A percentile compares a stretch with the other conserved stretches of the same genome.
phyloP scores from a whole-genome alignment of 257 asterid genomes.

The Vinca minor region DNA sequence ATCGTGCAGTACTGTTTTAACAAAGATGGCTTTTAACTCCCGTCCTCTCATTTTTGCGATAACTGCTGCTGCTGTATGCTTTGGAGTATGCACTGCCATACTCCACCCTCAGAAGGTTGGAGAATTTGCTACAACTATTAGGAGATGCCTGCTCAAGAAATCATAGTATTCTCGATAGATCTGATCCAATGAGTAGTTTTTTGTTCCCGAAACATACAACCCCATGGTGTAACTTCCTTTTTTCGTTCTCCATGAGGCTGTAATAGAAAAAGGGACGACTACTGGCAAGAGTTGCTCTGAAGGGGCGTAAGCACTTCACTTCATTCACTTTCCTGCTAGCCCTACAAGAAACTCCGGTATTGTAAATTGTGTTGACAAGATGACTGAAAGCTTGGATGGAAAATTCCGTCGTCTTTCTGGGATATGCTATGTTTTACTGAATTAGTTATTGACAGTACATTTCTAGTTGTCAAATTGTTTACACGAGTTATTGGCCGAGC shows the following conservation, averaged over 20 bases:
- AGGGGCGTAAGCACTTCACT: no score
- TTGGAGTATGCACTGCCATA: conserved; percentile 54
- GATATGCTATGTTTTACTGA: not conserved
- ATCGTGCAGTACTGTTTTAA: conserved; percentile 28
- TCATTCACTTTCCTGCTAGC: no score
- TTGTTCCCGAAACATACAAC: no score
- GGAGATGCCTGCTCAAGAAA: conserved; percentile 47
- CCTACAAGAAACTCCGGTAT: no score
- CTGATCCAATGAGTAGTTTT: not conserved
- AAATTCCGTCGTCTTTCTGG: not conserved
- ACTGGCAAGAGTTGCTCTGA: no score
- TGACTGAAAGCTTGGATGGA: not conserved
- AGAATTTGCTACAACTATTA: conserved; percentile 48
- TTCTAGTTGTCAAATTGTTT: no score
- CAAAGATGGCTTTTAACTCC: conserved; percentile 27
- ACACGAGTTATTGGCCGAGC: no score
- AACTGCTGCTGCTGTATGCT: conserved; percentile 50
- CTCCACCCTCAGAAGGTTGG: conserved; percentile 59
- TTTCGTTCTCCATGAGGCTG: no score
- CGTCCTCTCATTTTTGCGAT: conserved; percentile 38
- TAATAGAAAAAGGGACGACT: no score
- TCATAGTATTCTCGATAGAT: conserved; percentile 7
- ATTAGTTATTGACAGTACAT: not conserved
- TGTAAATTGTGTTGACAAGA: conserved; percentile 7
- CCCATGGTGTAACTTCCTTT: no score